phyloP scores from a whole-genome alignment of 2,329 filamentous ascomycete genomes.

The Claviceps maximensis region DNA sequence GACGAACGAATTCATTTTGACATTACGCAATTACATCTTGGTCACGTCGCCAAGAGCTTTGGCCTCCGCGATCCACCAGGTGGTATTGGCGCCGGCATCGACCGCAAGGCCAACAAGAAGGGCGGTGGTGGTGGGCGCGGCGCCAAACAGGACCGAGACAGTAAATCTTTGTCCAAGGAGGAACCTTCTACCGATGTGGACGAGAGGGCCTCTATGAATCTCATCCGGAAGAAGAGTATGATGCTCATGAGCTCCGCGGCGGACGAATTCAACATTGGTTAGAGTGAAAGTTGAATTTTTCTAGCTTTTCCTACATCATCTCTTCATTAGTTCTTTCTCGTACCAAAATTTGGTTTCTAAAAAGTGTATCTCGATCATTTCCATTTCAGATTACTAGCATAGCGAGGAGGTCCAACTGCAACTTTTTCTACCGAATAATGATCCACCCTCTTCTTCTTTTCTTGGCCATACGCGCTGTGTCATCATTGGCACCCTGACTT shows the following conservation, averaged over 20 bases:
- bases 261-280: constrained; percentile 58
- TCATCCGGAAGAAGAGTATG: constrained; percentile 47
- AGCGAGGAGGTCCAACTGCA: background rate
- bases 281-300: constrained; percentile 5
- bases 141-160: constrained; percentile 13
- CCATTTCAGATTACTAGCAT: background rate
- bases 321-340: background rate
- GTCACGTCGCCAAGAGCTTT: constrained; percentile 89
- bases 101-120: constrained; percentile 31
- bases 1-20: constrained; percentile 81
- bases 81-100: constrained; percentile 53
- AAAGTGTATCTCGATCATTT: background rate
- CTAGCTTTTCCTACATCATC: too few species aligned
- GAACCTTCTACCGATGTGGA: constrained; percentile 13
- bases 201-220: constrained; percentile 23
- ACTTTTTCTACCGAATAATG: background rate
- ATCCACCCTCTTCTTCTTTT: background rate
- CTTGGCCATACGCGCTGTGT: too few species aligned
- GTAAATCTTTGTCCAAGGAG: constrained; percentile 4
- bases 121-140: background rate
- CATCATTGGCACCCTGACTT: too few species aligned
- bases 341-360: background rate
- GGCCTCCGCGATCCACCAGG: constrained; percentile 78
- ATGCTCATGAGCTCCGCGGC: constrained; percentile 53
- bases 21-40: constrained; percentile 79